A percentile compares a stretch with the other conserved stretches of the same genome.
Conservation (phyloP, 2,329 filamentous ascomycete genomes). For the Aspergillus spinulosporus region DNA sequence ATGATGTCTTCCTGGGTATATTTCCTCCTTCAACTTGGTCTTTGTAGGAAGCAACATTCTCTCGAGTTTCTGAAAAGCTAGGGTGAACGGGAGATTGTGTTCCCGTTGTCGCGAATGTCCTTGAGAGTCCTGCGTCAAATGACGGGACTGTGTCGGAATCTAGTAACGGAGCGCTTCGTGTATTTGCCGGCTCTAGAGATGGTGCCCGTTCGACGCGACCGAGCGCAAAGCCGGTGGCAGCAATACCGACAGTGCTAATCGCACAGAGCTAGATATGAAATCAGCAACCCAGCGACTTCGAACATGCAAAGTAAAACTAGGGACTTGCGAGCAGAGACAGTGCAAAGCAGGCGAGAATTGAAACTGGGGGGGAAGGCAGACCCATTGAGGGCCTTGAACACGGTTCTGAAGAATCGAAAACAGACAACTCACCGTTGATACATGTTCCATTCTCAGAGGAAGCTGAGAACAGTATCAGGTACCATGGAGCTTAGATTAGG, state of each 20-base stretch:
- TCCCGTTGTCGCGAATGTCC: slow-evolving; percentile 19
- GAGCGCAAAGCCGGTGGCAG: slow-evolving; percentile 59
- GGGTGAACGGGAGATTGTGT: slow-evolving; percentile 16
- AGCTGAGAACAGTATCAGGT: slow-evolving; percentile 31
- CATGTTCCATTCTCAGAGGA: slow-evolving; percentile 42
- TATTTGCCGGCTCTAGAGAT: slow-evolving; percentile 31
- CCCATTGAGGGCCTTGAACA: background rate
- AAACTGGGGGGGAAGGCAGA: background rate
- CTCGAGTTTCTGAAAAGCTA: slow-evolving; percentile 16
- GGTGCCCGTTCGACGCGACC: slow-evolving; percentile 49
- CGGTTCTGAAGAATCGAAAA: slow-evolving; percentile 1
- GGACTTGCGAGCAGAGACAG: background rate
- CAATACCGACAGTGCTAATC: slow-evolving; percentile 62
- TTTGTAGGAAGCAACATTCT: slow-evolving; percentile 17
- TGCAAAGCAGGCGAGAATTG: background rate
- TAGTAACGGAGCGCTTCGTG: slow-evolving; percentile 21
- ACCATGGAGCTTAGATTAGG: slow-evolving; percentile 36
- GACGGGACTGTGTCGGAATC: slow-evolving; percentile 18
- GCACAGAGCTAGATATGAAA: slow-evolving; percentile 56
- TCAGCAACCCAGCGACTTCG: background rate
- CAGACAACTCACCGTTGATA: slow-evolving; percentile 39
- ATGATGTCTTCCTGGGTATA: slow-evolving; percentile 29
- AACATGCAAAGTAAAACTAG: background rate
- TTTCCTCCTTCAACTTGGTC: slow-evolving; percentile 20
- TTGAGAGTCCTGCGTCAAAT: slow-evolving; percentile 24